These are phyloP conservation scores for Tylopilus sp. DNA, from an alignment of 768 basidiomycete genomes.

Conservation along the genomic window DNA sequence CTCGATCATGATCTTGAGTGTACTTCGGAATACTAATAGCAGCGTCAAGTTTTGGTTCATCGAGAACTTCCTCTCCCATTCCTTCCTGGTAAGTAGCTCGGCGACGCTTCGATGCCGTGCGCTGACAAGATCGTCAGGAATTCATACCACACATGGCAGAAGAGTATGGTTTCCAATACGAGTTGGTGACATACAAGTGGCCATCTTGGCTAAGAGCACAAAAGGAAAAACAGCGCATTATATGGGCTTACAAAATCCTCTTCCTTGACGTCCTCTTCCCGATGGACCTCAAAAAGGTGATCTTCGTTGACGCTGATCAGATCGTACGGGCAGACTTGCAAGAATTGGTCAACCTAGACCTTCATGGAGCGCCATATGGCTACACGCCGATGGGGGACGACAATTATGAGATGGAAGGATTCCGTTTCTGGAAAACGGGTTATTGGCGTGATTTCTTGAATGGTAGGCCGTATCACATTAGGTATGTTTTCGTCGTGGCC, in stretches of 20 bases:
- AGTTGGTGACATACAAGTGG: slow-evolving; percentile 99
- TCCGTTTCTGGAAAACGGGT: slow-evolving; percentile 97
- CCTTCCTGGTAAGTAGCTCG: slow-evolving; percentile 70
- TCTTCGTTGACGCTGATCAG: slow-evolving; percentile 98
- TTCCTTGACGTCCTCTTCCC: slow-evolving; percentile 99
- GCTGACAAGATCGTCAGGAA: slow-evolving; percentile 49
- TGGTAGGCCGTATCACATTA: slow-evolving; percentile 92
- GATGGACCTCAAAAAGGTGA: slow-evolving; percentile 97
- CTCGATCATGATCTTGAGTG: slow-evolving; percentile 97
- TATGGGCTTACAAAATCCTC: slow-evolving; percentile 99
- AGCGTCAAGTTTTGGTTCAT: slow-evolving; percentile 99
- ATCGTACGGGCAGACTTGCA: slow-evolving; percentile 96
- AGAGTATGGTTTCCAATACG: slow-evolving; percentile 93
- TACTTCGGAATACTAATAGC: slow-evolving; percentile 89
- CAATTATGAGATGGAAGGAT: slow-evolving; percentile 93
- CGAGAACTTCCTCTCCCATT: slow-evolving; percentile 97
- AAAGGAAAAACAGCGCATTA: slow-evolving; percentile 96
- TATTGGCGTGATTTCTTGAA: slow-evolving; percentile 89
- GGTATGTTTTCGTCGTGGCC: slow-evolving; percentile 44
- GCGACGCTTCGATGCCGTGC: background rate
- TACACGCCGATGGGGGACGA: slow-evolving; percentile 99
- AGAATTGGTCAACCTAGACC: slow-evolving; percentile 89
- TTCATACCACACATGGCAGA: slow-evolving; percentile 91
- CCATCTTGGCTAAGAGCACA: slow-evolving; percentile 97
- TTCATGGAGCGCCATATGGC: slow-evolving; percentile 91